Conservation (phyloP, 1,284 basidiomycete genomes). For the Paramarasmius palmivorus region DNA sequence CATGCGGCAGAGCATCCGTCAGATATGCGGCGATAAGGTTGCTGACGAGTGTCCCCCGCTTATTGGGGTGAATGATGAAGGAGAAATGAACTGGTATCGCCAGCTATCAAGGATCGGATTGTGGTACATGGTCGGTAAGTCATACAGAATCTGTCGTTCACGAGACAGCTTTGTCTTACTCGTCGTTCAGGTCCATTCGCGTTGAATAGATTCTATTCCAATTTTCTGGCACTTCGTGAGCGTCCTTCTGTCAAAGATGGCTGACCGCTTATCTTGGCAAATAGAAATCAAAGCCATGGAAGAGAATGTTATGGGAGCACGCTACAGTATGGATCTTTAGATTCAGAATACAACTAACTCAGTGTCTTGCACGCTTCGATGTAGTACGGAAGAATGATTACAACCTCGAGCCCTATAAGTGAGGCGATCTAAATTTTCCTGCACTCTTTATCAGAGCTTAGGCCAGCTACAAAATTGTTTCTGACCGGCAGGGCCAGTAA, state of each 20-base stretch:
- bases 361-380: too few species aligned
- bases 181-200: slow-evolving; percentile 47
- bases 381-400: too few species aligned
- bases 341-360: too few species aligned
- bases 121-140: slow-evolving; percentile 59
- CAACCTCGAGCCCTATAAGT: too few species aligned
- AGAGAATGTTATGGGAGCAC: slow-evolving; percentile 45
- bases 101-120: slow-evolving; percentile 52
- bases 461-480: too few species aligned
- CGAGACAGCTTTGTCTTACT: not conserved
- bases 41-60: slow-evolving; percentile 40
- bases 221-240: slow-evolving; percentile 61
- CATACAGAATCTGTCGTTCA: too few species aligned
- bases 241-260: slow-evolving; percentile 15
- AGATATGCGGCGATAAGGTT: slow-evolving; percentile 48
- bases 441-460: too few species aligned
- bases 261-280: not conserved
- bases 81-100: slow-evolving; percentile 53
- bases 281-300: slow-evolving; percentile 62
- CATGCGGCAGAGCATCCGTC: slow-evolving; percentile 30
- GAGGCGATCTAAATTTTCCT: too few species aligned
- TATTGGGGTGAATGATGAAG: slow-evolving; percentile 61
- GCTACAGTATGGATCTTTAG: too few species aligned
- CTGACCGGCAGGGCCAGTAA: too few species aligned
- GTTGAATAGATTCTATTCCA: slow-evolving; percentile 55